Base-by-base conservation (phyloP, 768 basidiomycete genomes). In the Tulasnella sp. region DNA sequence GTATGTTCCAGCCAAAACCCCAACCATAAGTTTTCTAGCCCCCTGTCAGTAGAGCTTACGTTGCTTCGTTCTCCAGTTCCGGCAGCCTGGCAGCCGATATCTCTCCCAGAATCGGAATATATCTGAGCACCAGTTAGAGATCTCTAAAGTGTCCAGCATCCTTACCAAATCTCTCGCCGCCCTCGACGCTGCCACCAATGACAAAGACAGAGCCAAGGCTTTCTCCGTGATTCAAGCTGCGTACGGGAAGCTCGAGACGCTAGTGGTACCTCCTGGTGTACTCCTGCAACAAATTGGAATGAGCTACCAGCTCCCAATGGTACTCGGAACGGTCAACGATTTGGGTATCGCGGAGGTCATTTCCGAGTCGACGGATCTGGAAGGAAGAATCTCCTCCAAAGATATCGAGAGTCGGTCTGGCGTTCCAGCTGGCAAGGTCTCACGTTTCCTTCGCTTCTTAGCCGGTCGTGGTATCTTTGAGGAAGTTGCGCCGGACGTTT, bases 221-320 rank as follows among this genome's bases (percentile, higher is more conserved):
- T 72, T 72, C 71, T 11, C 37, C 14, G 17, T 39, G 39, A 39
- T 72, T 0, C 71, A 72, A 72, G 71, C 71, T 1, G 39, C 37
- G 22, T 72, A 38, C 37, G 71, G 71, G 19, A 49, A 39, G 9
- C 71, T 72, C 45, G 71, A 72, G 45, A 31, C 71, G 4, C 39
- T 31, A 3, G 45, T 72, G 15, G 25, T 72, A 14, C 71, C 36
- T 31, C 36, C 71, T 15, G 31, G 31, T 6, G 3, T 72, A 19
- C 71, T 39, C 7, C 39, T 72, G 14, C 45, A 72, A 19, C 71
- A 49, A 29, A 29, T 31, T 22, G 42, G 12, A 4, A 37, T 72
- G 71, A n/a, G 19, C n/a, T 72, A 39, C 71, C 71, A 38, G 71
- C 39, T 72, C 14, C 39, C 71, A 14, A 42, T 72, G 36, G 71